phyloP scores from a whole-genome alignment of 2,329 filamentous ascomycete species.

The Aulographum hederae region DNA sequence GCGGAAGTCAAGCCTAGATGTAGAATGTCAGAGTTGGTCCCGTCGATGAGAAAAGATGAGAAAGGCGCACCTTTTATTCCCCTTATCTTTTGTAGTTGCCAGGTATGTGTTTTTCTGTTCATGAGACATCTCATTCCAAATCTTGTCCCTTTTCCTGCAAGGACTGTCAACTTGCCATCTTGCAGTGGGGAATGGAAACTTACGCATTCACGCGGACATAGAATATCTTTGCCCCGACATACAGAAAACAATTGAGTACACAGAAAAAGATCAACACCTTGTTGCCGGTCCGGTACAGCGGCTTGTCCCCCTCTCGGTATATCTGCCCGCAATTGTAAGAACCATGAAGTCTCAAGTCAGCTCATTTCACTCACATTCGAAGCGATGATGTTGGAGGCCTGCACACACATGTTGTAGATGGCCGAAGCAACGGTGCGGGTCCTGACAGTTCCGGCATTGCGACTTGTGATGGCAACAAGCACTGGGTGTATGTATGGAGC shows the following conservation, averaged over 20 bases:
- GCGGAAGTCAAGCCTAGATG: not conserved
- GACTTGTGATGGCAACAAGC: slow-evolving; percentile 19
- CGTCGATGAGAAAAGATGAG: not conserved
- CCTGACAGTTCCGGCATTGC: slow-evolving; percentile 23
- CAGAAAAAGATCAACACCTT: slow-evolving; percentile 32
- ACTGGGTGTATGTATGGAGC: slow-evolving; percentile 26
- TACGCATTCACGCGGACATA: slow-evolving; percentile 31
- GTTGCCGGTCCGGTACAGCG: slow-evolving; percentile 34
- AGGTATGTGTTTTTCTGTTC: slow-evolving; percentile 17
- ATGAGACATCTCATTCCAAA: slow-evolving; percentile 15
- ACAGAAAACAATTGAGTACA: slow-evolving; percentile 29
- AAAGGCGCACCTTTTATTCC: slow-evolving; percentile 13
- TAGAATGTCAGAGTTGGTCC: not conserved
- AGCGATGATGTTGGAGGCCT: slow-evolving; percentile 3
- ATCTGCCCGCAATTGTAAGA: slow-evolving; percentile 13
- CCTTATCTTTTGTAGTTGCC: slow-evolving; percentile 16
- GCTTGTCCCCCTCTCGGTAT: slow-evolving; percentile 34
- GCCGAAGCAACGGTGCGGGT: slow-evolving; percentile 24
- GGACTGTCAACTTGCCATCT: too few species aligned
- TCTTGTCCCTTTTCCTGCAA: slow-evolving; percentile 7
- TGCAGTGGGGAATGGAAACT: too few species aligned
- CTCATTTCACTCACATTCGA: slow-evolving; percentile 2
- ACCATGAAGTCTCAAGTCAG: not conserved
- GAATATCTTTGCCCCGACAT: slow-evolving; percentile 32
- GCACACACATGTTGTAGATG: slow-evolving; percentile 21